Evolutionary conservation across 805 yeast species (phyloP).

Genomic region (Metschnikowia shivogae): DNA sequence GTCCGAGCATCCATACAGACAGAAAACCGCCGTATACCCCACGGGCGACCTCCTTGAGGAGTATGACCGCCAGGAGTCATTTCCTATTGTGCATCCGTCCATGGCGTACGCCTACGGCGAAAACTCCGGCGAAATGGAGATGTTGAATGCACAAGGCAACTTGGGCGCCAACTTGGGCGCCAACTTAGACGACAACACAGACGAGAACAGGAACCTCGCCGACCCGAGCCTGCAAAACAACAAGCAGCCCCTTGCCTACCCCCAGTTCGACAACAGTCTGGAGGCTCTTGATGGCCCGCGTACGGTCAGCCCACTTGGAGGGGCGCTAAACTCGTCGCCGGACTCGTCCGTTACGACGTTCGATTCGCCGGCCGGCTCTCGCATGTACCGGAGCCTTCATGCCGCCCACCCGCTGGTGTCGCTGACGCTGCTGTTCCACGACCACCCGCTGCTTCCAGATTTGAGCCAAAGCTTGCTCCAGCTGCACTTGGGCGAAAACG

Average conservation of each 20-base stretch:
- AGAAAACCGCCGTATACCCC: slow-evolving; percentile 18
- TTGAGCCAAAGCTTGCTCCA: slow-evolving; percentile 49
- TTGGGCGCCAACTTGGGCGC: too few species aligned
- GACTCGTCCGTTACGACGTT: slow-evolving; percentile 3
- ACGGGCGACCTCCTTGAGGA: slow-evolving; percentile 8
- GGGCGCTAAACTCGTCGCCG: slow-evolving; percentile 2
- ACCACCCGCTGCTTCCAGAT: slow-evolving; percentile 40
- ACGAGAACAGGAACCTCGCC: too few species aligned
- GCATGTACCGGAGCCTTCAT: slow-evolving; percentile 20
- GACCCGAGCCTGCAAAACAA: too few species aligned
- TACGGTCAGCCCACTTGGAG: background rate
- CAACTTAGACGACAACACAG: too few species aligned
- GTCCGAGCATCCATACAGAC: slow-evolving; percentile 20
- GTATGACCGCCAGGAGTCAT: slow-evolving; percentile 3
- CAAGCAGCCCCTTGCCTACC: slow-evolving; percentile 1
- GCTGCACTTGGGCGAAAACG: slow-evolving; percentile 49
- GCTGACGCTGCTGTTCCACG: slow-evolving; percentile 35
- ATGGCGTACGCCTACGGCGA: background rate
- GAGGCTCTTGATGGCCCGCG: background rate
- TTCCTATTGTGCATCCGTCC: slow-evolving; percentile 2
- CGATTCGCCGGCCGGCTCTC: slow-evolving; percentile 6
- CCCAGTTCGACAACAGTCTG: background rate
- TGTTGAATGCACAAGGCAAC: too few species aligned
- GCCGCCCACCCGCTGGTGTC: slow-evolving; percentile 29
- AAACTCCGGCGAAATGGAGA: background rate